Evolutionary conservation across 345 rosid species (phyloP).

Genomic region (Citrus inodora): DNA sequence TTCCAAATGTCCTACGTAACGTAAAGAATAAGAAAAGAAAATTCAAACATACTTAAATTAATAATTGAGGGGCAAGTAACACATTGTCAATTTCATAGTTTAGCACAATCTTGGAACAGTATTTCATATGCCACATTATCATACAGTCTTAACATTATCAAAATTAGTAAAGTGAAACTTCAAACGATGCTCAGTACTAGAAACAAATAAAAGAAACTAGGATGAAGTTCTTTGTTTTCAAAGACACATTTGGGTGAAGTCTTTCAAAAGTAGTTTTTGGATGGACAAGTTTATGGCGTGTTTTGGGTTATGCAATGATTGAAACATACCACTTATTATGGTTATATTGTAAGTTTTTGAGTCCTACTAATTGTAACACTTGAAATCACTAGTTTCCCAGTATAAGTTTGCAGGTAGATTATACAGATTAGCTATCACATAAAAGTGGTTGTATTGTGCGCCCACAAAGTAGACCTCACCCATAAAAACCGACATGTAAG

Average conservation of each 20-base stretch:
- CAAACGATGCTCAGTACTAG: background rate
- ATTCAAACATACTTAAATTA: background rate
- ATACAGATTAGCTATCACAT: background rate
- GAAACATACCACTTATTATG: background rate
- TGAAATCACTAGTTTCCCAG: no score
- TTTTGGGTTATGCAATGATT: background rate
- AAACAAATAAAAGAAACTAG: background rate
- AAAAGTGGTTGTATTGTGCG: background rate
- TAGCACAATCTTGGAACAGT: background rate
- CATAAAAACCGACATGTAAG: no score
- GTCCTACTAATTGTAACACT: no score
- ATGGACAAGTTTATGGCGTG: background rate
- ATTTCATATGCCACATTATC: background rate
- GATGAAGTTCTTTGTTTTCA: background rate
- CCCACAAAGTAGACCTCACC: no score
- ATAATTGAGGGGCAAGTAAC: background rate
- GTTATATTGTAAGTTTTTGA: background rate
- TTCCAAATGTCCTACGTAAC: conserved; percentile 89
- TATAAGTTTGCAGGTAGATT: no score
- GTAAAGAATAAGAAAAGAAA: background rate
- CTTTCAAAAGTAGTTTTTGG: background rate
- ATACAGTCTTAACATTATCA: background rate
- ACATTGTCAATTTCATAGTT: background rate
- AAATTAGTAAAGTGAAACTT: background rate
- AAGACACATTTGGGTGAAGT: background rate